Evolutionary conservation across 2,329 filamentous ascomycete genomes (phyloP).

Genomic region (Sclerotinia trifoliorum): DNA sequence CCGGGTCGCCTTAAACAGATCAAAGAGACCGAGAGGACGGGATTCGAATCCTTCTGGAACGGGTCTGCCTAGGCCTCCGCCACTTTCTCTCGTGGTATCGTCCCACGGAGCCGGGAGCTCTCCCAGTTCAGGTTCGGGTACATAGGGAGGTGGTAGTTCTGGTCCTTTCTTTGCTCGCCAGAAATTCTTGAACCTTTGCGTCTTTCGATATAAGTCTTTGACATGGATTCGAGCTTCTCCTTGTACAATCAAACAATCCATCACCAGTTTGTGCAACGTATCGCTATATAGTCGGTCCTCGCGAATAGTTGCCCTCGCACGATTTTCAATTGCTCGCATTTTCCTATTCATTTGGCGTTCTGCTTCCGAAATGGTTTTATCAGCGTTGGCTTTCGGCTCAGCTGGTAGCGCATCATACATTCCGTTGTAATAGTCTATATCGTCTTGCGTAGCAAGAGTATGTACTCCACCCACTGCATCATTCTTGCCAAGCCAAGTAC

Average conservation of each 20-base stretch:
- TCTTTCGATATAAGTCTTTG: neutral
- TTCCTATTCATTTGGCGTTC: neutral
- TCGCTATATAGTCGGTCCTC: neutral
- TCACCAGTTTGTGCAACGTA: neutral
- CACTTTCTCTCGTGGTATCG: neutral
- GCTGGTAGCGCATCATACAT: neutral
- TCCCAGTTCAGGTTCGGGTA: neutral
- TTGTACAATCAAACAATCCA: constrained; percentile 17
- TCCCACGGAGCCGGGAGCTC: neutral
- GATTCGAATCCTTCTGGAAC: neutral
- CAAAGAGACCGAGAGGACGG: neutral
- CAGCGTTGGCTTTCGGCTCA: neutral
- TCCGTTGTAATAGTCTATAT: constrained; percentile 4
- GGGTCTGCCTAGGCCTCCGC: neutral
- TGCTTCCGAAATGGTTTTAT: neutral
- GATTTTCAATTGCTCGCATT: neutral
- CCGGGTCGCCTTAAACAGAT: neutral
- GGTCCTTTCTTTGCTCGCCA: neutral
- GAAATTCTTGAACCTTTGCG: neutral
- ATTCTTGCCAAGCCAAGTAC: neutral
- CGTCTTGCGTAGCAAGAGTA: constrained; percentile 15
- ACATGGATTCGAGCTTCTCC: neutral
- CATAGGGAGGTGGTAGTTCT: neutral
- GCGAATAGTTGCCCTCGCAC: neutral
- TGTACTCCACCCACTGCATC: neutral